These are phyloP conservation scores for Kodamaea sagamina DNA, from an alignment of 805 yeast species.

Conservation along the genomic window DNA sequence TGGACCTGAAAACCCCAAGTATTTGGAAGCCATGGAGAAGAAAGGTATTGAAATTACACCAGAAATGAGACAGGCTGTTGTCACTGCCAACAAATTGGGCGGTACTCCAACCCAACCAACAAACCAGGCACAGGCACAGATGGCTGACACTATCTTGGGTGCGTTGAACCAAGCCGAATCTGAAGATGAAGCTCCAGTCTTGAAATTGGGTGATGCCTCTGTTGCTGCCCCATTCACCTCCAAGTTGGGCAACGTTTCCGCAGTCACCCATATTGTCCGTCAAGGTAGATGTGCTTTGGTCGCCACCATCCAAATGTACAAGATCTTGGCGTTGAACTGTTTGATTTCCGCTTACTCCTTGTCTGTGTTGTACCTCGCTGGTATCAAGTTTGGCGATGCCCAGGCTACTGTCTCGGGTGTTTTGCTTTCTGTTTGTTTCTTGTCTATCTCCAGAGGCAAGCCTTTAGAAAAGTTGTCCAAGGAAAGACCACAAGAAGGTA, in stretches of 20 bases:
- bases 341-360: constrained; percentile 94
- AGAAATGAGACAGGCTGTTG: constrained; percentile 65
- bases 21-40: constrained; percentile 79
- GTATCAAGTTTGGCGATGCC: constrained; percentile 96
- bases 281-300: constrained; percentile 98
- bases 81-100: constrained; percentile 46
- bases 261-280: constrained; percentile 91
- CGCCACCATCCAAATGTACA: constrained; percentile 98
- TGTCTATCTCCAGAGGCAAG: constrained; percentile 91
- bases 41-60: constrained; percentile 80
- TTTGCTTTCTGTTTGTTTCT: constrained; percentile 88
- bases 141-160: constrained; percentile 66
- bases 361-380: constrained; percentile 91
- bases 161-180: constrained; percentile 54
- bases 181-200: constrained; percentile 87
- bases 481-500: constrained; percentile 96
- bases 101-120: constrained; percentile 23
- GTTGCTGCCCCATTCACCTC: constrained; percentile 99
- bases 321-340: constrained; percentile 94
- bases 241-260: constrained; percentile 84
- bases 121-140: constrained; percentile 22
- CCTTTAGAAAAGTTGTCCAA: constrained; percentile 86
- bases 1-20: constrained; percentile 87
- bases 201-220: constrained; percentile 97
- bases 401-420: constrained; percentile 98